Evolutionary conservation across 768 basidiomycete genomes (phyloP).

Genomic region (Amanita brunnescens): DNA sequence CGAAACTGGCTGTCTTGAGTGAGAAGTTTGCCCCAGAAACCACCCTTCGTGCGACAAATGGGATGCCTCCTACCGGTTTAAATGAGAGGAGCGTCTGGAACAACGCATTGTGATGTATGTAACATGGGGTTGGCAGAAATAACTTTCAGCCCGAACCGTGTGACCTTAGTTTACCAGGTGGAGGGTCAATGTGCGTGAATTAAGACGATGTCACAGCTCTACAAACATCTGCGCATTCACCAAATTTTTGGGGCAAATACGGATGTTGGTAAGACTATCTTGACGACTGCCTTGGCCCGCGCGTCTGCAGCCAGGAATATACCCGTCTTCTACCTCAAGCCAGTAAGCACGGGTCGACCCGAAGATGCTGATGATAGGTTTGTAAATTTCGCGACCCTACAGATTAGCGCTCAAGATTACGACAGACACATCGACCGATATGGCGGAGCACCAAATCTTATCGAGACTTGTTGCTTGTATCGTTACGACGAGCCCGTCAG

Average conservation of each 20-base stretch:
- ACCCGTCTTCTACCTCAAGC: conserved; percentile 70
- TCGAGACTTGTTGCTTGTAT: conserved; percentile 67
- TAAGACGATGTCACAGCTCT: conserved; percentile 65
- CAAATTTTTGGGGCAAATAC: conserved; percentile 96
- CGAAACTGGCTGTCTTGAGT: conserved; percentile 58
- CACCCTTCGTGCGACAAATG: conserved; percentile 18
- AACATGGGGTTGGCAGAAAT: too few species aligned
- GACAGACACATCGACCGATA: conserved; percentile 60
- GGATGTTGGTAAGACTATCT: conserved; percentile 89
- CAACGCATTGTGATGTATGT: conserved; percentile 31
- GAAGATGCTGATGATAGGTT: conserved; percentile 83
- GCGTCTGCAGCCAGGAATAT: conserved; percentile 54
- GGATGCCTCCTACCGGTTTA: conserved; percentile 13
- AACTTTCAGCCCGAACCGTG: neutral
- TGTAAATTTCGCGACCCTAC: conserved; percentile 13
- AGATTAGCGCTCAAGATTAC: neutral
- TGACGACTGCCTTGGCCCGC: conserved; percentile 77
- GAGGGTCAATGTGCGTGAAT: neutral
- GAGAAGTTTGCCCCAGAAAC: conserved; percentile 45
- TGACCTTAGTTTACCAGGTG: neutral
- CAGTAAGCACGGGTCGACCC: conserved; percentile 80
- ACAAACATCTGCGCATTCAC: conserved; percentile 76
- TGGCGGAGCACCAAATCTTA: conserved; percentile 31
- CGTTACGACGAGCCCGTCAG: conserved; percentile 86
- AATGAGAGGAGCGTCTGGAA: conserved; percentile 52